These are phyloP conservation scores for Arthrinium phaeospermum DNA, from an alignment of 2,329 filamentous ascomycete genomes.

Conservation along the genomic window DNA sequence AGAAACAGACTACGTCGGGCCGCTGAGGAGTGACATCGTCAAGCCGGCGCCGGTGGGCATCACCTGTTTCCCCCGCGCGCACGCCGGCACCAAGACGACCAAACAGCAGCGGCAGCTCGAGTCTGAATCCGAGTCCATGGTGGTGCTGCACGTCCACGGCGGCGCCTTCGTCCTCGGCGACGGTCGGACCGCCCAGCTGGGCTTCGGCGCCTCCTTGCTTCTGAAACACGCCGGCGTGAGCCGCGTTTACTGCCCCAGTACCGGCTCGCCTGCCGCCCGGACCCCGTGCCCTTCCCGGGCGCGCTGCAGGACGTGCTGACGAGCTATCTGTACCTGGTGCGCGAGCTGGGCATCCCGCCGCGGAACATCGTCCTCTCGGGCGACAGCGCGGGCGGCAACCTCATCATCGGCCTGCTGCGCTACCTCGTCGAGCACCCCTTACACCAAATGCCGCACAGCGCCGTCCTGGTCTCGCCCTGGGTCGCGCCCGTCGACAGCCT, in stretches of 20 bases:
- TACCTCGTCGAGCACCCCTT: slow-evolving; percentile 45
- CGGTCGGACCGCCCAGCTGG: slow-evolving; percentile 26
- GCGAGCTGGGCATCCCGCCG: slow-evolving; percentile 43
- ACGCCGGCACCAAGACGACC: neutral
- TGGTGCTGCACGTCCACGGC: slow-evolving; percentile 37
- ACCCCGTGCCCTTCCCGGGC: slow-evolving; percentile 48
- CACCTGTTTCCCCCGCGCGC: slow-evolving; percentile 35
- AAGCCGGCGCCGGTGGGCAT: slow-evolving; percentile 35
- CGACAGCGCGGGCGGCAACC: slow-evolving; percentile 53
- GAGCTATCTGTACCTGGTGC: slow-evolving; percentile 47
- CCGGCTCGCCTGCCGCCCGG: slow-evolving; percentile 46
- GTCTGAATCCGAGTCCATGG: neutral
- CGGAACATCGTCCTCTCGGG: slow-evolving; percentile 48
- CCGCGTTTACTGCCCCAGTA: slow-evolving; percentile 50
- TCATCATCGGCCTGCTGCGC: slow-evolving; percentile 47
- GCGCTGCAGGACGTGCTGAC: slow-evolving; percentile 52
- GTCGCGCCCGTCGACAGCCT: slow-evolving; percentile 26
- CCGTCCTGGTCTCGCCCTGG: slow-evolving; percentile 40
- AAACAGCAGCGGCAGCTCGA: neutral
- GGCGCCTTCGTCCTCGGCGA: slow-evolving; percentile 34
- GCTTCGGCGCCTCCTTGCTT: slow-evolving; percentile 24
- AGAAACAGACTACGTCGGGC: slow-evolving; percentile 30
- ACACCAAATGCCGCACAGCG: slow-evolving; percentile 41
- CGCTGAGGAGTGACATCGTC: slow-evolving; percentile 27
- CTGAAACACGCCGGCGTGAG: slow-evolving; percentile 37